Evolutionary conservation across 2,329 filamentous ascomycete species (phyloP), one percentile per base, ranked within the genome.

Genomic region (Colletotrichum euphorbiae): DNA sequence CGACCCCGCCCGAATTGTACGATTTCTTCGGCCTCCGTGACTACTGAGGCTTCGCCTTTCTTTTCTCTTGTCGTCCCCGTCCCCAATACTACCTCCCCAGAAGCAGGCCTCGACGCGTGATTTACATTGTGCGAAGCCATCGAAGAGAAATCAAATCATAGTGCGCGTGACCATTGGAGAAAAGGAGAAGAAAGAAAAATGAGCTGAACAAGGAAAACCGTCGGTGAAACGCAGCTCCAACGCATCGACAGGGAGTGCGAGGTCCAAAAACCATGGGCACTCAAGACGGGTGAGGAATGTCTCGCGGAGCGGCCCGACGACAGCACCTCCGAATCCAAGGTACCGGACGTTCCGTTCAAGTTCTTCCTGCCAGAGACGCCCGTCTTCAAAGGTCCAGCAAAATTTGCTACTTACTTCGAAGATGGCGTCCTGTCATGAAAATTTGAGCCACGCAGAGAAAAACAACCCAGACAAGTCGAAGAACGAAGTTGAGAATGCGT

Each of bases 401-500:
- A 21, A 21, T 6, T 28, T 40, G 60, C 43, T 19, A 36, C 36
- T 24, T 21, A 15, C 9, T 42, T 57, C 17, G 6, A 13, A 21
- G 2, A 40, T 31, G 74, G 70, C 70, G 75, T 76, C 80, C 48
- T 13, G 54, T 65, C 54, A 66, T 43, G 54, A 65, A 55, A 31
- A 65, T 65, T 24, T 77, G 77, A 82, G 80, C 79, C 79, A 81
- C 72, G 73, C 43, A 71, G 77, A 75, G 72, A 73, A 54, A 24
- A 62, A 57, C 50, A 69, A 52, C 67, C 62, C 62, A 69, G n/a
- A 52, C 19, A 67, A 50, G 77, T 80, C 77, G 77, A 80, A 82
- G 78, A 81, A 79, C 79, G 73, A 80, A 78, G 80, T 79, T 79
- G 75, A 79, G 75, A 77, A 75, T 75, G 71, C 76, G 73, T 75